Evolutionary conservation across 2,329 filamentous ascomycete genomes (phyloP), one percentile per base, ranked within the genome.

Genomic region (Dactylellina drechsleri): DNA sequence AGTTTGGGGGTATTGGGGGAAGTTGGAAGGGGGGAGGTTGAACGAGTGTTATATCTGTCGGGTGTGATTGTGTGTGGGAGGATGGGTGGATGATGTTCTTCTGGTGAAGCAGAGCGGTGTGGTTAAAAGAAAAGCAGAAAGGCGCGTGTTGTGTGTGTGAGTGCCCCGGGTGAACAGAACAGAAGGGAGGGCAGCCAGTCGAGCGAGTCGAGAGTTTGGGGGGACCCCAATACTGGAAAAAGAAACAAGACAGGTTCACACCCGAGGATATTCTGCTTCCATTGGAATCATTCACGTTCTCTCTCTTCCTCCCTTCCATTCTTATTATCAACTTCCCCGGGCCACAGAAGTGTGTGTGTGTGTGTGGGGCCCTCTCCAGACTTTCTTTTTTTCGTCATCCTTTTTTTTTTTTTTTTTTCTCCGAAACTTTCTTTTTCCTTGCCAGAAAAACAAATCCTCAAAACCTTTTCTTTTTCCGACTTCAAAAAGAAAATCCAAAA

Each of bases 301-400:
- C 16, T 47, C 64, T 58, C 61, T 70, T 64, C 57, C 59, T 59
- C 66, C 52, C 59, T 53, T 71, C 66, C 31, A 64, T 71, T 64
- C 52, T 52, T 43, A 58, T 18, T 59, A 53, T 56, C 45, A 60
- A 67, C 62, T 74, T 74, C 70, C 70, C 70, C 70, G 70, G 70
- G 62, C 62, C n/a, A 36, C 6, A 36, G 31, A 36, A 10, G 10
- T 8, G 28, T 43, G 62, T 67, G 70, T 73, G 70, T 74, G 70
- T 65, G 62, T 23, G 23, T 23, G 70, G 65, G 60, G 31, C 62
- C 31, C 26, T 50, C 52, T 36, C 23, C 23, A 15, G 28, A 2
- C 52, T 49, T 72, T 18, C 41, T 36, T 53, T 26, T 40, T 31
- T 20, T 28, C 36, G 45, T 41, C 28, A 41, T 13, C 2, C 4